These are phyloP conservation scores for Citrus unshiu DNA, from an alignment of 345 rosid genomes.

Conservation along the genomic window DNA sequence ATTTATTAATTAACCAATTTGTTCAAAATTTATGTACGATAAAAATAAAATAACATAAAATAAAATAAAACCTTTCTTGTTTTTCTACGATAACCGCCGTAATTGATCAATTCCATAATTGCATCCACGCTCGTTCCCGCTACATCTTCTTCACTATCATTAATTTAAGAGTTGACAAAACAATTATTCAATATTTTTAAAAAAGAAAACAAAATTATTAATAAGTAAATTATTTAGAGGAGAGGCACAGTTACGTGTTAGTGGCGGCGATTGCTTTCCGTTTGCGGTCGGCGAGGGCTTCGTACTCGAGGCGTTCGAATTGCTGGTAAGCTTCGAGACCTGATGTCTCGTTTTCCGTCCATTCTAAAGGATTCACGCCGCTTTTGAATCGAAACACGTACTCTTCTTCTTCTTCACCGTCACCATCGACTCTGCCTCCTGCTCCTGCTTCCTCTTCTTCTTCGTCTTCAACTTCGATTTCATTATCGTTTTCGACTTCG, in stretches of 20 bases:
- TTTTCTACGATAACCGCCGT: conserved; percentile 46
- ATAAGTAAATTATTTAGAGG: neutral
- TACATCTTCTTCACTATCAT: conserved; percentile 50
- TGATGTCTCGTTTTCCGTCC: conserved; percentile 24
- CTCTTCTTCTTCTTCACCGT: conserved; percentile 27
- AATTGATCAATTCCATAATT: conserved; percentile 53
- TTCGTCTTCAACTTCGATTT: conserved; percentile 5
- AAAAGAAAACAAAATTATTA: neutral
- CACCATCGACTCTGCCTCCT: conserved; percentile 18
- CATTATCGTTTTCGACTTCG: conserved; percentile 15
- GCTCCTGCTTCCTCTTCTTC: conserved; percentile 19
- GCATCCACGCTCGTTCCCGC: conserved; percentile 52
- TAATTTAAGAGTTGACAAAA: neutral
- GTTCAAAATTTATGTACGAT: neutral
- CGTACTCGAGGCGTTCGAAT: conserved; percentile 61
- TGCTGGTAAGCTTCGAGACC: conserved; percentile 34
- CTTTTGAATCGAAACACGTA: conserved; percentile 25
- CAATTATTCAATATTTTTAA: neutral
- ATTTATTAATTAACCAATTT: neutral
- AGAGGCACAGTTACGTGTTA: conserved; percentile 10
- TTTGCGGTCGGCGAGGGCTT: conserved; percentile 74
- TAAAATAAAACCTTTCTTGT: conserved; percentile 43
- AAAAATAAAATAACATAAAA: too few relatives aligned
- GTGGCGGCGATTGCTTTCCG: conserved; percentile 53
- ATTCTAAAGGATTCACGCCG: conserved; percentile 34